A percentile compares a stretch with the other conserved stretches of the same genome.
phyloP scores from a whole-genome alignment of 2,329 filamentous ascomycete species.

The Talaromyces sp. region DNA sequence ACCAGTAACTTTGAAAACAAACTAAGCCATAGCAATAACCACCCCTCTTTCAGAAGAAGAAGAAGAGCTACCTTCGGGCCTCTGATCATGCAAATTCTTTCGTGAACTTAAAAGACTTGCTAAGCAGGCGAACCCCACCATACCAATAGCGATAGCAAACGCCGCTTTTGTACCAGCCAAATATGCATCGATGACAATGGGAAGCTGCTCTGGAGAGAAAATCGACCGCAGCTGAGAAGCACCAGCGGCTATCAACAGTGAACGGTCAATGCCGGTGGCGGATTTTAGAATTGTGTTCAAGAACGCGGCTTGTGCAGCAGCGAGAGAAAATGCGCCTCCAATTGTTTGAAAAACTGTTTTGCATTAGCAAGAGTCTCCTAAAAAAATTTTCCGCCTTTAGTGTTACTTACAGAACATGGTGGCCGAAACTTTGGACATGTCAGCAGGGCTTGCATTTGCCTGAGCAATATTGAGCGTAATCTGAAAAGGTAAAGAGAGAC shows the following conservation, averaged over 20 bases:
- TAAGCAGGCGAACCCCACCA: not conserved
- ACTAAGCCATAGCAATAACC: conserved; percentile 1
- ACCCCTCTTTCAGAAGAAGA: not conserved
- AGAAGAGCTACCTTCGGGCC: not conserved
- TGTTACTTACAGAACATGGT: conserved; percentile 14
- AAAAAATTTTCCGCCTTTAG: not conserved
- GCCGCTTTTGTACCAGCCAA: conserved; percentile 6
- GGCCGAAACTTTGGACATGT: conserved; percentile 22
- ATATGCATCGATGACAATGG: conserved; percentile 3
- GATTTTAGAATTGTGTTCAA: conserved; percentile 6
- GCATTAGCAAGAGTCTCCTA: not conserved
- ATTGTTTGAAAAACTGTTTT: conserved; percentile 21
- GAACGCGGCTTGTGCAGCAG: conserved; percentile 15
- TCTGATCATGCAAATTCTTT: conserved; percentile 7
- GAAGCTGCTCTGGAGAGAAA: conserved; percentile 1
- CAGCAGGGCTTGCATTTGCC: conserved; percentile 15
- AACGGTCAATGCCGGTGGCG: not conserved
- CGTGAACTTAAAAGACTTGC: not conserved
- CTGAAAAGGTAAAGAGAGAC: conserved; percentile 13
- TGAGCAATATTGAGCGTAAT: conserved; percentile 20
- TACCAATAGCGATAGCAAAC: not conserved
- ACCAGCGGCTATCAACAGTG: not conserved
- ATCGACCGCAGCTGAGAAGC: conserved; percentile 1
- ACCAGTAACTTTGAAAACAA: not conserved
- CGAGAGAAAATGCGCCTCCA: conserved; percentile 24